phyloP scores from a whole-genome alignment of 352 stramenopile species.

The Nothophytophthora sp. region DNA sequence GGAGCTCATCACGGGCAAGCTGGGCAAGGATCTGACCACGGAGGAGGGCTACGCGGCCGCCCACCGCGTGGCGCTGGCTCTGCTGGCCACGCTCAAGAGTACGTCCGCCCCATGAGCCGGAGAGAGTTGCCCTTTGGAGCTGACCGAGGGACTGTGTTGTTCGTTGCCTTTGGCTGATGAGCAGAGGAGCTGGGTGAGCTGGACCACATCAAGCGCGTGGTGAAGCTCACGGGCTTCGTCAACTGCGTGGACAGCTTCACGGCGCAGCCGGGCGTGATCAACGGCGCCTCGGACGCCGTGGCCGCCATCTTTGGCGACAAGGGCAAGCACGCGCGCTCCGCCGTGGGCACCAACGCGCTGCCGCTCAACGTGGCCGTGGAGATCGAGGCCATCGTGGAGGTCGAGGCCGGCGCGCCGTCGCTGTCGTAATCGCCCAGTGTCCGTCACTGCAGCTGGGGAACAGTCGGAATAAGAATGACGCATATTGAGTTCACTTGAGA shows the following conservation, averaged over 20 bases:
- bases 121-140: neutral
- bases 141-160: constrained; percentile 3
- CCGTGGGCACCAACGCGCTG: constrained; percentile 95
- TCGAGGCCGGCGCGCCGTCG: constrained; percentile 52
- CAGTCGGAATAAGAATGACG: no score
- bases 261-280: constrained; percentile 91
- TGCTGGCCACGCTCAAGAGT: constrained; percentile 91
- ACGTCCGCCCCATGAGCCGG: no score
- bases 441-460: no score
- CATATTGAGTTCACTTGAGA: no score
- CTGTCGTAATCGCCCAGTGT: no score
- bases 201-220: constrained; percentile 90
- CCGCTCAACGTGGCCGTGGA: constrained; percentile 96
- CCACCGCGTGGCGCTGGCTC: constrained; percentile 83
- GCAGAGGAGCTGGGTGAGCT: constrained; percentile 86
- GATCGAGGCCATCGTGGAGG: constrained; percentile 95
- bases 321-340: constrained; percentile 89
- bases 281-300: constrained; percentile 93
- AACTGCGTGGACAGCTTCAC: constrained; percentile 92
- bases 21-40: constrained; percentile 85
- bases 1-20: constrained; percentile 85
- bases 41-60: constrained; percentile 92
- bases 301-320: constrained; percentile 88
- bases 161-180: neutral
- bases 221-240: constrained; percentile 96